These are phyloP conservation scores for Plasmopara viticola DNA, from an alignment of 352 stramenopile genomes.

Conservation along the genomic window DNA sequence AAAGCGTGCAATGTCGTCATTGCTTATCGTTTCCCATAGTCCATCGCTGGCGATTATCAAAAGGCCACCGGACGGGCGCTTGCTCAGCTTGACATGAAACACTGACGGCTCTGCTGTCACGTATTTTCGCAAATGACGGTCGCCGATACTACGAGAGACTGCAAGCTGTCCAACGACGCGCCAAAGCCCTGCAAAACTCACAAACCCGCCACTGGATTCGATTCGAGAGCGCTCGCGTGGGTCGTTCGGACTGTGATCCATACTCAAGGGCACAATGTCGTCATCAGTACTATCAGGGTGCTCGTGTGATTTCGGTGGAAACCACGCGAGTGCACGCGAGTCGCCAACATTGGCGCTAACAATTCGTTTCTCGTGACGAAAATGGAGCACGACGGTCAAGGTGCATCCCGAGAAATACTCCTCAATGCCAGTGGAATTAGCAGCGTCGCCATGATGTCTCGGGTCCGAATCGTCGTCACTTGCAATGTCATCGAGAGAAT, in stretches of 20 bases:
- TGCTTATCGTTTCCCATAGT: constrained; percentile 66
- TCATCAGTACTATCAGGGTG: too few relatives aligned
- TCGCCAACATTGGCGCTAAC: constrained; percentile 82
- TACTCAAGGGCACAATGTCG: constrained; percentile 28
- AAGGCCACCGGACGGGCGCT: constrained; percentile 9
- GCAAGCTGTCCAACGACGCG: constrained; percentile 88
- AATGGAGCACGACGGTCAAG: constrained; percentile 66
- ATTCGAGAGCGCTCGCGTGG: constrained; percentile 46
- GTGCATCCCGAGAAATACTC: constrained; percentile 79
- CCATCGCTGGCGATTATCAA: constrained; percentile 72
- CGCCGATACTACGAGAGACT: constrained; percentile 89
- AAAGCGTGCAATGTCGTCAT: constrained; percentile 44
- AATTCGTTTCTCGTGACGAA: constrained; percentile 41
- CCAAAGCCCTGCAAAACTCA: constrained; percentile 63
- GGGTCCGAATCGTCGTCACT: constrained; percentile 2
- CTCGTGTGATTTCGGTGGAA: constrained; percentile 1
- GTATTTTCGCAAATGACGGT: constrained; percentile 77
- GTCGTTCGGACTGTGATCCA: constrained; percentile 61
- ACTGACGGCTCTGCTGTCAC: constrained; percentile 83
- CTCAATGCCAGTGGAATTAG: neutral
- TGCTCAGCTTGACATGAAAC: constrained; percentile 26
- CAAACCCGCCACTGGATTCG: constrained; percentile 70
- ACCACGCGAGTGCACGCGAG: constrained; percentile 65
- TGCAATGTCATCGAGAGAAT: constrained; percentile 4
- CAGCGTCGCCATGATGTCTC: too few relatives aligned